Evolutionary conservation across 495 filamentous ascomycete species (phyloP), one percentile per base, ranked within the genome.

Genomic region (Filosporella fistucella): DNA sequence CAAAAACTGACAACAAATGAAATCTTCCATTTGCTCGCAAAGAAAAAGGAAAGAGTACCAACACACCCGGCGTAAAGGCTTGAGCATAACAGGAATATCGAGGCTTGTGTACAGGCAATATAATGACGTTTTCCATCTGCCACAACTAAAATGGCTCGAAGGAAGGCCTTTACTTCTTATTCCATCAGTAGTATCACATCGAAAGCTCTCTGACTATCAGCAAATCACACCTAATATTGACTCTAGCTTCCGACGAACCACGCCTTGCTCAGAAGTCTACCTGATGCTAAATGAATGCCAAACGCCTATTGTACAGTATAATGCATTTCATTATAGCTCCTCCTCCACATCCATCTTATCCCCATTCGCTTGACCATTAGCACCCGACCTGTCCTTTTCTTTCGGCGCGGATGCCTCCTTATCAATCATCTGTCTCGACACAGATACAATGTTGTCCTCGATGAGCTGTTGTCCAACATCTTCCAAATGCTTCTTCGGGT

Each of bases 401-500:
- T 77, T 80, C 4, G 75, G 71, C 60, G 75, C 74, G 13, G 72
- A 89, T 11, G 93, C 93, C 63, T 97, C 94, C 69, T 97, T 98
- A 70, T 97, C 94, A 55, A 98, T 96, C 93, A 98, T 96, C 67
- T 96, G 90, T 54, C 91, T 77, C 42, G 90, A 91, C 4, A 96
- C 90, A 6, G 89, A 86, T 4, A 98, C 93, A 46, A 98, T 97
- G 66, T 98, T 98, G 73, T 97, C 91, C 69, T 98, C 93, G 58
- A 98, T 96, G 46, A 96, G 78, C 58, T 88, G 81, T 68, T 95
- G 91, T 49, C 94, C 93, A 45, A 98, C 83, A 58, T 95, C 89
- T 67, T 96, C 93, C 60, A 98, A 73, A 64, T 98, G 93, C 75
- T 98, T 98, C 85, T 98, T 98, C 23, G 93, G 93, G 61, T 98